A percentile compares a stretch with the other conserved stretches of the same genome.
phyloP scores from a whole-genome alignment of 345 rosid genomes.

The Eucalyptus pauciflora region DNA sequence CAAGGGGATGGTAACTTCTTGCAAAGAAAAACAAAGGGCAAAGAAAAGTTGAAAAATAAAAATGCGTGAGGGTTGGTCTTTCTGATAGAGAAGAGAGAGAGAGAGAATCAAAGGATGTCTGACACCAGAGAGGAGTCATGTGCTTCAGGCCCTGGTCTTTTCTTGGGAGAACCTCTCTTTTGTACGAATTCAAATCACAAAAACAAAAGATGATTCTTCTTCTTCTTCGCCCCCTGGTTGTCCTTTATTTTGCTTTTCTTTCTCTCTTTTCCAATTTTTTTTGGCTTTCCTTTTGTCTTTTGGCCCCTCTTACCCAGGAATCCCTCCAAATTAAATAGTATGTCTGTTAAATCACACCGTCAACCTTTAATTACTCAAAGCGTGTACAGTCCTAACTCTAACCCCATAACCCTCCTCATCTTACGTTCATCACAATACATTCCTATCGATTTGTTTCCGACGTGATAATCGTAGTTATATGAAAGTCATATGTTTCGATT shows the following conservation, averaged over 20 bases:
- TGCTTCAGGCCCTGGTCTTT: slow-evolving; percentile 5
- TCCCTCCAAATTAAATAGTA: background rate
- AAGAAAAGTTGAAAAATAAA: background rate
- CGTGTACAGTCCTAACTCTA: background rate
- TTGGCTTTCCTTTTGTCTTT: background rate
- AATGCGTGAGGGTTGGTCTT: background rate
- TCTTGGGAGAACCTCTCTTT: background rate
- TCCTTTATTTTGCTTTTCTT: background rate
- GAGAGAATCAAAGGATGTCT: slow-evolving; percentile 34
- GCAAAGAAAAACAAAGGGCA: slow-evolving; percentile 37
- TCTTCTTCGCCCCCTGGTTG: background rate
- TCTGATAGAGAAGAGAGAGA: background rate
- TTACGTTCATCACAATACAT: background rate
- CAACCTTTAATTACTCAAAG: background rate
- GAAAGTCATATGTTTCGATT: background rate
- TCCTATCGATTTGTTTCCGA: background rate
- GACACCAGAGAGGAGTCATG: slow-evolving; percentile 36
- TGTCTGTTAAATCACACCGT: background rate
- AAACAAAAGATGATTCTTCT: slow-evolving; percentile 46
- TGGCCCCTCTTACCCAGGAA: background rate
- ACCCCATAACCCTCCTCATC: background rate
- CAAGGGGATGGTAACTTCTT: slow-evolving; percentile 46
- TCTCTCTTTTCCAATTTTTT: background rate
- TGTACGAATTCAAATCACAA: slow-evolving; percentile 32
- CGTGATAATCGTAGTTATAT: background rate